Percentiles rank a stretch among this genome's conserved stretches.
Evolutionary conservation across 495 filamentous ascomycete genomes (phyloP).

Genomic region (Penicillium fimorum): DNA sequence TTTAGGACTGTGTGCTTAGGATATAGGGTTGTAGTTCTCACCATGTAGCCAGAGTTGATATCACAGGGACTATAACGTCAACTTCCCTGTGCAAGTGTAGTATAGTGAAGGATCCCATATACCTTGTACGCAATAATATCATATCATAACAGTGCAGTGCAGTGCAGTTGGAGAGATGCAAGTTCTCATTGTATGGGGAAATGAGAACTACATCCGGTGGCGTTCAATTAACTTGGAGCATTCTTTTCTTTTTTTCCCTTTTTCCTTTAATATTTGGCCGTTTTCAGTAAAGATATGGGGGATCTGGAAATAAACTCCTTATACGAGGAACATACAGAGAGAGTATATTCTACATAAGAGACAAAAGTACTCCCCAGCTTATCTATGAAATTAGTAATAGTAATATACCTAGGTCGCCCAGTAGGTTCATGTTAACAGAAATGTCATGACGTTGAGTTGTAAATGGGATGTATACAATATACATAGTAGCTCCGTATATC

Average conservation of each 20-base stretch:
- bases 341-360: too few relatives aligned
- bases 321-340: not conserved
- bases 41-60: too few relatives aligned
- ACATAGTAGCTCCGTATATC: too few relatives aligned
- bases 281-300: not conserved
- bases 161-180: not conserved
- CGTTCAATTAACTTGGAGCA: not conserved
- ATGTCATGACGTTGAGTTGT: too few relatives aligned
- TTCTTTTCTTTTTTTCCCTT: not conserved
- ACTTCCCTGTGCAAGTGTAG: not conserved
- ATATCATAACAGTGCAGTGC: not conserved
- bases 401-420: too few relatives aligned
- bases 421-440: too few relatives aligned
- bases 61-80: not conserved
- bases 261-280: too few relatives aligned
- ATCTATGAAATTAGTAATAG: too few relatives aligned
- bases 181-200: slow-evolving; percentile 9
- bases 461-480: too few relatives aligned
- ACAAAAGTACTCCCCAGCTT: not conserved
- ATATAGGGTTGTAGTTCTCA: too few relatives aligned
- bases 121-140: not conserved
- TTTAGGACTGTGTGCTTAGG: not conserved
- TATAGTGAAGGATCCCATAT: not conserved
- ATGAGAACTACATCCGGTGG: slow-evolving; percentile 1
- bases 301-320: not conserved